Conservation (phyloP, 441 rosid species). For the Mallotus repandus region DNA sequence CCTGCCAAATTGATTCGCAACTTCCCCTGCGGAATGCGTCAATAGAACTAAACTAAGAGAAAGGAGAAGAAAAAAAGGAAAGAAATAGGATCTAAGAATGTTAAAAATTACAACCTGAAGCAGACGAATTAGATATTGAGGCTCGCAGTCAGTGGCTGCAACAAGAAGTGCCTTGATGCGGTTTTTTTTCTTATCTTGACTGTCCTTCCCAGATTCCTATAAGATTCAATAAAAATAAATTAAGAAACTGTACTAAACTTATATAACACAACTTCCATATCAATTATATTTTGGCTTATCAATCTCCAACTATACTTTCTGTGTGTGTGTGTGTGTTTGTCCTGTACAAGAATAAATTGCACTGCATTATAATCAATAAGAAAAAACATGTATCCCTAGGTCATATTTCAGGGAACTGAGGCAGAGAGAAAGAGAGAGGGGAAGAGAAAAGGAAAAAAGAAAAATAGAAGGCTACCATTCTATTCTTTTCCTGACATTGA, state of each 20-base stretch:
- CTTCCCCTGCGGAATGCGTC: conserved; percentile 51
- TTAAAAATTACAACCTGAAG: conserved; percentile 66
- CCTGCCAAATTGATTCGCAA: conserved; percentile 76
- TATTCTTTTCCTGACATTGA: background rate
- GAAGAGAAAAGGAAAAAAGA: background rate
- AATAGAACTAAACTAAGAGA: conserved; percentile 14
- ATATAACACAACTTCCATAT: background rate
- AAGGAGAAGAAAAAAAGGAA: conserved; percentile 10
- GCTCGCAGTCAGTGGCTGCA: conserved; percentile 94
- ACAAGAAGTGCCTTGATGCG: conserved; percentile 89
- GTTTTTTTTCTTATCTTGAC: conserved; percentile 89
- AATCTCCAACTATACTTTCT: background rate
- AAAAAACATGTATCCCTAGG: background rate
- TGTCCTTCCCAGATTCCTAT: conserved; percentile 91
- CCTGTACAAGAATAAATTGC: too few species aligned
- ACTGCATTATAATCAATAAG: background rate
- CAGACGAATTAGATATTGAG: conserved; percentile 80
- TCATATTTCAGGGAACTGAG: background rate
- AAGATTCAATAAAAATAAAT: conserved; percentile 22
- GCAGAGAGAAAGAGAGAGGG: background rate
- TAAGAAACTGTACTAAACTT: background rate
- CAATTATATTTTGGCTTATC: background rate
- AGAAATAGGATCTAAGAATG: conserved; percentile 2
- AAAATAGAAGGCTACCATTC: background rate
- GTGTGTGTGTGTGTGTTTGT: background rate